These are phyloP conservation scores for Mentha longifolia DNA, from an alignment of 257 asterid species.

Conservation along the genomic window DNA sequence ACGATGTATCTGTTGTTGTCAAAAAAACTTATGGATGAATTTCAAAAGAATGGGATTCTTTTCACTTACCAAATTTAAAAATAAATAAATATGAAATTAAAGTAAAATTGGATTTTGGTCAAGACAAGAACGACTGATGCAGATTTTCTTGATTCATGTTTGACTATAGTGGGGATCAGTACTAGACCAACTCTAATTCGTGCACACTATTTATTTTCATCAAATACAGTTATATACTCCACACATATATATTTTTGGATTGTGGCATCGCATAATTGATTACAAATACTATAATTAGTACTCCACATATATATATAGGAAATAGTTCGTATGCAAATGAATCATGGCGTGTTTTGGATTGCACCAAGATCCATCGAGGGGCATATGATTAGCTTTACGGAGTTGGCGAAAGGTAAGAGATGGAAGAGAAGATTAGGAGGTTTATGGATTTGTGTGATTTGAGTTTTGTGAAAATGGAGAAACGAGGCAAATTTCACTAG, in stretches of 20 bases:
- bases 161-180: conserved; percentile 30
- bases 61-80: background rate
- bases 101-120: conserved; percentile 23
- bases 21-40: conserved; percentile 7
- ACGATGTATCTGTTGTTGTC: conserved; percentile 50
- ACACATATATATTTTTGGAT: background rate
- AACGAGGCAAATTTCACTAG: no score
- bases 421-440: no score
- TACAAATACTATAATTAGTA: no score
- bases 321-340: no score
- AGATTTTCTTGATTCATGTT: conserved; percentile 31
- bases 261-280: background rate
- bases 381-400: no score
- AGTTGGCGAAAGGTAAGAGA: no score
- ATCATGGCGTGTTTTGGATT: no score
- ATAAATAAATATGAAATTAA: no score
- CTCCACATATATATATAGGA: no score
- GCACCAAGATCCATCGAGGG: no score
- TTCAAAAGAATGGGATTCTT: conserved; percentile 15
- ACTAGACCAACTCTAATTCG: background rate
- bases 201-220: conserved; percentile 23
- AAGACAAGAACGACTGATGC: conserved; percentile 29
- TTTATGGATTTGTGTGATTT: no score
- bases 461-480: no score
- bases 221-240: background rate